Percentiles rank a stretch among this genome's conserved stretches.
phyloP scores from a whole-genome alignment of 768 basidiomycete genomes.

The Paxillus rubicundulus region DNA sequence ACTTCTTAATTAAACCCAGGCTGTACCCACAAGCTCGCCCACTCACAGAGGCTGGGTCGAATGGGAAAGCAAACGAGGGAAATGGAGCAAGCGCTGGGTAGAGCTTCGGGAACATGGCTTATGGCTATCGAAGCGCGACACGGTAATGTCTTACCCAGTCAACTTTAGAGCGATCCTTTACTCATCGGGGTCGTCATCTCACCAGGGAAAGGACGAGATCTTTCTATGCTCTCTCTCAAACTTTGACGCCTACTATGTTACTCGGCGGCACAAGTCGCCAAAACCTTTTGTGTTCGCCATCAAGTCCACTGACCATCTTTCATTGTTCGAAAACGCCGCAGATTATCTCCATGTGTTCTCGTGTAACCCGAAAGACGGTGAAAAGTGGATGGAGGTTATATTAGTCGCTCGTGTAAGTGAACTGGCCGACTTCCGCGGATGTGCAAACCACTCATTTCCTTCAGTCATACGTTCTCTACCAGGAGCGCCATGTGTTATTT shows the following conservation, averaged over 20 bases:
- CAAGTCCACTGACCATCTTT: constrained; percentile 84
- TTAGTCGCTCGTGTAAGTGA: constrained; percentile 74
- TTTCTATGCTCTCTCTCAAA: constrained; percentile 82
- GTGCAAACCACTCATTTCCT: constrained; percentile 8
- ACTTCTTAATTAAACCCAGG: constrained; percentile 42
- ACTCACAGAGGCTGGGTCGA: constrained; percentile 67
- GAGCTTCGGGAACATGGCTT: constrained; percentile 82
- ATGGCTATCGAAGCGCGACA: constrained; percentile 88
- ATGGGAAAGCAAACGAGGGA: constrained; percentile 87
- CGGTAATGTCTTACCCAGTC: constrained; percentile 45
- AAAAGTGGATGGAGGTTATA: constrained; percentile 76
- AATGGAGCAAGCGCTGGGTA: constrained; percentile 94
- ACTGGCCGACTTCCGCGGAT: not conserved
- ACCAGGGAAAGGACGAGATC: constrained; percentile 79
- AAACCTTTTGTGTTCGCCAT: constrained; percentile 83
- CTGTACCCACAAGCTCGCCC: constrained; percentile 46
- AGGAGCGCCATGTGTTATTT: constrained; percentile 67
- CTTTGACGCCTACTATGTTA: constrained; percentile 85
- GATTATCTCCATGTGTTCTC: constrained; percentile 90
- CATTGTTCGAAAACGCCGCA: constrained; percentile 81
- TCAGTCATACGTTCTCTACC: constrained; percentile 80
- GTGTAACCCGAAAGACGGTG: constrained; percentile 70
- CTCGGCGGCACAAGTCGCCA: constrained; percentile 74
- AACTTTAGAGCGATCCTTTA: not conserved
- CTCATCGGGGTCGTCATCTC: constrained; percentile 1